These are phyloP conservation scores for Diplodia mutila DNA, from an alignment of 2,329 filamentous ascomycete species.

Conservation along the genomic window DNA sequence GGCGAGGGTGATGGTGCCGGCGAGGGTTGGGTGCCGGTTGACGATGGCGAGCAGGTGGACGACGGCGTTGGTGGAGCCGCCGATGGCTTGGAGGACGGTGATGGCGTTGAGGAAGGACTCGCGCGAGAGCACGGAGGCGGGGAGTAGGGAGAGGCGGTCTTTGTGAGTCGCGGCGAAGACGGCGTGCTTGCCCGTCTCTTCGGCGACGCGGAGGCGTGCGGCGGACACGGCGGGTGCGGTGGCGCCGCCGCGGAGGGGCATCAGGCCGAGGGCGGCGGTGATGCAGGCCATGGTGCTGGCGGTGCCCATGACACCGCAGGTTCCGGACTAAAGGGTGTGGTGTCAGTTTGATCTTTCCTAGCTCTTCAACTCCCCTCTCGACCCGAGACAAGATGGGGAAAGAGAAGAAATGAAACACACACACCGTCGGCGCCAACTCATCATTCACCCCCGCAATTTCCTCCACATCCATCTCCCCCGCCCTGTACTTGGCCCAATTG, in stretches of 20 bases:
- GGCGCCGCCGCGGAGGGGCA: conserved; percentile 57
- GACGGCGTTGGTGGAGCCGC: conserved; percentile 50
- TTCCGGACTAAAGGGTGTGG: conserved; percentile 44
- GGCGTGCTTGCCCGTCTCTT: conserved; percentile 57
- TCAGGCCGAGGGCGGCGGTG: conserved; percentile 56
- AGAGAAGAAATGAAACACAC: conserved; percentile 30
- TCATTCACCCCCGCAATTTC: conserved; percentile 73
- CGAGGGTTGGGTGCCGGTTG: conserved; percentile 58
- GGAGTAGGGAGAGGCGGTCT: conserved; percentile 34
- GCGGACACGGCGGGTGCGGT: conserved; percentile 59
- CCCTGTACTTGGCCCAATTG: conserved; percentile 72
- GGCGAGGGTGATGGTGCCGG: conserved; percentile 75
- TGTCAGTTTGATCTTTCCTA: background rate
- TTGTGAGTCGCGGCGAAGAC: conserved; percentile 48
- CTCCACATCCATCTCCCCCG: conserved; percentile 69
- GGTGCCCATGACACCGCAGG: conserved; percentile 63
- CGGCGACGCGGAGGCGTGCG: conserved; percentile 56
- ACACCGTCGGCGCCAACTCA: conserved; percentile 70
- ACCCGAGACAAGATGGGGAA: background rate
- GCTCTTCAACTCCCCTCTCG: background rate
- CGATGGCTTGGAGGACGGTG: conserved; percentile 50
- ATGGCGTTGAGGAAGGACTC: conserved; percentile 56
- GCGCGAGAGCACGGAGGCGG: conserved; percentile 50
- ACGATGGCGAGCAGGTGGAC: conserved; percentile 51
- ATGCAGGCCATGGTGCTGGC: conserved; percentile 62